Evolutionary conservation across 2,329 filamentous ascomycete species (phyloP), one percentile per base, ranked within the genome.

Genomic region (Colletotrichum destructivum): DNA sequence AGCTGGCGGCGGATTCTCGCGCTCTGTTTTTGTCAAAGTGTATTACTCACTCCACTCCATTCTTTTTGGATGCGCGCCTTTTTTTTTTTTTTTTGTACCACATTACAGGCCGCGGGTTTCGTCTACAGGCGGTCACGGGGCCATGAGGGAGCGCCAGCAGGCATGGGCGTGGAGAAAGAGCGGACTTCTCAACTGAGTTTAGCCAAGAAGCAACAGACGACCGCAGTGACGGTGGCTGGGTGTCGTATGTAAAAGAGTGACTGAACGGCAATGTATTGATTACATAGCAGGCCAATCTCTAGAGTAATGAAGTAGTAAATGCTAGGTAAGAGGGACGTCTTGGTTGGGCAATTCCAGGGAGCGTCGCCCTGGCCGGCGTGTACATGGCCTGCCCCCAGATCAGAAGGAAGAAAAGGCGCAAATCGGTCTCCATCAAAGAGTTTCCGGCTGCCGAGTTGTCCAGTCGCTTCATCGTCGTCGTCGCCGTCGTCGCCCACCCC

Each of bases 371-470:
- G 54, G 47, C 55, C 62, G 67, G 55, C 68, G 63, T 54, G 68
- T 71, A 62, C 63, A 57, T 67, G 68, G 49, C 56, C 49, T 71
- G 68, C 56, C 69, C 69, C 69, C 52, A 69, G 64, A 63, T 54
- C 38, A 31, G 13, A 59, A 59, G 55, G 13, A 4, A 59, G 40
- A n/a, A 67, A 71, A 63, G 47, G 69, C 57, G 47, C 52, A 63
- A 44, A 35, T 40, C 5, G 15, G 35, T 60, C 64, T 46, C 68
- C 63, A 62, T 71, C 63, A 66, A 49, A 47, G 67, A 49, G 56
- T 62, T 56, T 71, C 63, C 56, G 68, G 56, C 63, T 61, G 44
- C 68, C 63, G 68, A 62, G 35, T 70, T 40, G 62, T 42, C 62
- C 55, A 70, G 67, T 70, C 55, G 62, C 55, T 56, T 31, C 49